Evolutionary conservation across 371 early-diverging fungal genomes (phyloP), one percentile per base, ranked within the genome.

Genomic region (Circinella umbellata): DNA sequence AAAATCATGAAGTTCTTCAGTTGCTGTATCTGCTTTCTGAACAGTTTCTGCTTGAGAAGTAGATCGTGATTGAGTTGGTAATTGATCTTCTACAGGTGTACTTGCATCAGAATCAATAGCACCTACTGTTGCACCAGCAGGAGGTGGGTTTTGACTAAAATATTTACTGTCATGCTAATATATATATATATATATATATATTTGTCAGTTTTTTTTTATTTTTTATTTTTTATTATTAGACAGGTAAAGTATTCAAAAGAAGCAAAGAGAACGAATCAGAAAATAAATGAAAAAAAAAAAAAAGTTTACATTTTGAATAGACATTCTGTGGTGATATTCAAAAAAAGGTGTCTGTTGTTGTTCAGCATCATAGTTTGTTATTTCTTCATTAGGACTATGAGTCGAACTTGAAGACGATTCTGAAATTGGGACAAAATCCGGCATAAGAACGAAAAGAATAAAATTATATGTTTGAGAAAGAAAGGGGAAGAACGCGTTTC

Each of bases 151-250:
- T 69, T 84, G 84, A 55, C 74, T 66, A 46, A 80, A 67, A 63
- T 84, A 84, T 63, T 80, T 84, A 63, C 81, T 77, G 64, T 84
- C 84, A 69, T 80, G 78, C 84, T 84, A 20, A 11, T 20, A 18
- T 65, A 39, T 27, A 38, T 55, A 11, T 34, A 46, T 61, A 36
- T 36, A n/a, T 27, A 9, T 17, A 9, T 11, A 62, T 38, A 36
- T 36, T 38, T 34, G 60, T 34, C 4, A 48, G 14, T n/a, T 10
- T 51, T 4, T 51, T n/a, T 42, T 39, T 39, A 39, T 39, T 39
- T 10, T 39, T 39, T 39, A 10, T 39, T 39, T 4, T 39, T 42
- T 42, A 42, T 11, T 42, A 42, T 42, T 35, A 17, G 57, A 57
- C 39, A 17, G 4, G 38, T n/a, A 55, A 36, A 11, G 17, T 8